phyloP scores from a whole-genome alignment of 2,329 filamentous ascomycete genomes.

The Ophiocordyceps australis region DNA sequence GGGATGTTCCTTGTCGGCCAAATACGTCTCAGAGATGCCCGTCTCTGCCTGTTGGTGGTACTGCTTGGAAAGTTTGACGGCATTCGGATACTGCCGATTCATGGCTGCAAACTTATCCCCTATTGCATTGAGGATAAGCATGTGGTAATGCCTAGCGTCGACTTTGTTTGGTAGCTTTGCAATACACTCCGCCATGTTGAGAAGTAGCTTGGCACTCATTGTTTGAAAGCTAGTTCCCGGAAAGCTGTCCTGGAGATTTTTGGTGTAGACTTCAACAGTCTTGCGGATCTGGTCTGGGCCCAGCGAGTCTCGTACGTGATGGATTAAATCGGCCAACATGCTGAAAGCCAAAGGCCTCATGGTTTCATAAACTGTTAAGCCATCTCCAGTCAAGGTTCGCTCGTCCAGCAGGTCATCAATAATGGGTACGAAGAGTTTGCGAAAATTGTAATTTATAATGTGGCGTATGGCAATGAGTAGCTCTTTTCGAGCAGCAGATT shows the following conservation, averaged over 20 bases:
- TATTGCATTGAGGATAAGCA: constrained; percentile 95
- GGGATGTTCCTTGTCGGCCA: constrained; percentile 61
- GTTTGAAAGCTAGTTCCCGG: constrained; percentile 98
- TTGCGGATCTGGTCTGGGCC: constrained; percentile 81
- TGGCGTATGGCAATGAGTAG: constrained; percentile 90
- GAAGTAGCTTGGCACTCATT: constrained; percentile 91
- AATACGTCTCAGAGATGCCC: constrained; percentile 52
- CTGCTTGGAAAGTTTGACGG: constrained; percentile 75
- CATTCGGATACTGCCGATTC: constrained; percentile 91
- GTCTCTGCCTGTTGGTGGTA: constrained; percentile 53
- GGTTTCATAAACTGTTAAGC: constrained; percentile 88
- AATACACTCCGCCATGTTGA: constrained; percentile 98
- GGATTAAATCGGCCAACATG: constrained; percentile 95
- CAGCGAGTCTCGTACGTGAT: constrained; percentile 85
- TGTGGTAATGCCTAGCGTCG: constrained; percentile 85
- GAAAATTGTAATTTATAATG: constrained; percentile 98
- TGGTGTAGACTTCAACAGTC: constrained; percentile 94
- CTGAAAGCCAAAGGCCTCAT: constrained; percentile 93
- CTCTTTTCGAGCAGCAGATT: constrained; percentile 86
- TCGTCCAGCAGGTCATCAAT: constrained; percentile 94
- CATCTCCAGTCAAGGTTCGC: constrained; percentile 84
- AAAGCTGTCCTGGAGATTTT: constrained; percentile 86
- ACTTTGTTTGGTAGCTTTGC: constrained; percentile 84
- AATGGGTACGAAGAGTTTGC: constrained; percentile 83
- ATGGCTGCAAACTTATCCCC: constrained; percentile 96